Percentiles rank a stretch among this genome's conserved stretches.
These are phyloP conservation scores for Periconia digitata DNA, from an alignment of 2,329 filamentous ascomycete species.

Conservation along the genomic window DNA sequence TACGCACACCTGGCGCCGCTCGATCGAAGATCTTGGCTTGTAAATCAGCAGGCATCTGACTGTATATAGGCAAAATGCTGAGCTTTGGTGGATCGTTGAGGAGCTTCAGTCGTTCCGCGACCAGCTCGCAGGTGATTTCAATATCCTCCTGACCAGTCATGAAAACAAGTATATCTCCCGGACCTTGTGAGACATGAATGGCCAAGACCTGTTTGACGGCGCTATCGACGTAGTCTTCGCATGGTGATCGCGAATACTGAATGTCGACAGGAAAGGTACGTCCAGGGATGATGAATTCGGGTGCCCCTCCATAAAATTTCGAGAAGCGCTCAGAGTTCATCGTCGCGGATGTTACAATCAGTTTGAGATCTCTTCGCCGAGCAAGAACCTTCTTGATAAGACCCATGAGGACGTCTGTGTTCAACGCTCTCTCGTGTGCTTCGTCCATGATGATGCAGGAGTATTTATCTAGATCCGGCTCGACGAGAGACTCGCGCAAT, in stretches of 20 bases:
- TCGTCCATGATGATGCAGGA: slow-evolving; percentile 99
- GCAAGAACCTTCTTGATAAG: slow-evolving; percentile 96
- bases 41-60: slow-evolving; percentile 97
- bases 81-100: slow-evolving; percentile 94
- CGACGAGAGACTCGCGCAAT: slow-evolving; percentile 87
- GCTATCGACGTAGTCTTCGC: slow-evolving; percentile 96
- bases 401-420: slow-evolving; percentile 97
- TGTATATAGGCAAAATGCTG: slow-evolving; percentile 95
- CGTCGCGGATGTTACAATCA: slow-evolving; percentile 96
- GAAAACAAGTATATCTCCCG: slow-evolving; percentile 94
- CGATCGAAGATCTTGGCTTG: slow-evolving; percentile 98
- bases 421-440: slow-evolving; percentile 92
- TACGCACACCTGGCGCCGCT: slow-evolving; percentile 85
- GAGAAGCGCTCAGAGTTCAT: slow-evolving; percentile 98
- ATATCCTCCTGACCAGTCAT: slow-evolving; percentile 99
- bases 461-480: slow-evolving; percentile 91
- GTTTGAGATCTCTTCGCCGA: slow-evolving; percentile 83
- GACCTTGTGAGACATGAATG: slow-evolving; percentile 92
- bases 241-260: slow-evolving; percentile 90
- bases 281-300: slow-evolving; percentile 94
- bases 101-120: slow-evolving; percentile 82
- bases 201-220: slow-evolving; percentile 94
- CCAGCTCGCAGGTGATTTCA: slow-evolving; percentile 90
- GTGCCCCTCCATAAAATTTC: slow-evolving; percentile 92
- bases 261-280: slow-evolving; percentile 96